A percentile compares a stretch with the other conserved stretches of the same genome.
phyloP scores from a whole-genome alignment of 805 yeast species.

The Millerago galiae region DNA sequence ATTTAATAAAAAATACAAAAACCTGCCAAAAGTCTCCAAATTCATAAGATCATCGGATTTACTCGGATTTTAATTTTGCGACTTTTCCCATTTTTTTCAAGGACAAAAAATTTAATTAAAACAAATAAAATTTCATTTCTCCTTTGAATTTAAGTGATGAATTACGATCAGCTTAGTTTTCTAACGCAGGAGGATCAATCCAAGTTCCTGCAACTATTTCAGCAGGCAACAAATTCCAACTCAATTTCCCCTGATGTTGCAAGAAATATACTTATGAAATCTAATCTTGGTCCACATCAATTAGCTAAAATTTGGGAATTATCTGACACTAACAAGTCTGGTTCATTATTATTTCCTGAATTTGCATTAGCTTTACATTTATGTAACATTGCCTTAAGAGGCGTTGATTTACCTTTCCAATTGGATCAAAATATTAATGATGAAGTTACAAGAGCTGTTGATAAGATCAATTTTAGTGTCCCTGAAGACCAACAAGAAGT shows the following conservation, averaged over 20 bases:
- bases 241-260: constrained; percentile 68
- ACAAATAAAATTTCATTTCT: background rate
- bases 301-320: constrained; percentile 87
- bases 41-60: background rate
- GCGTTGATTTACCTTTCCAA: constrained; percentile 66
- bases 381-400: constrained; percentile 70
- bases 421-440: constrained; percentile 68
- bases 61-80: background rate
- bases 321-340: constrained; percentile 81
- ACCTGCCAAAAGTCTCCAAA: too few relatives aligned
- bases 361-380: constrained; percentile 88
- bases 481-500: constrained; percentile 38
- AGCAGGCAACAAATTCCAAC: constrained; percentile 60
- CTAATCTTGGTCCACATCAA: constrained; percentile 66
- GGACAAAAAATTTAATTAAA: background rate
- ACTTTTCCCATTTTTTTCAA: background rate
- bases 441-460: constrained; percentile 83
- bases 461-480: constrained; percentile 72
- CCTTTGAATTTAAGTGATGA: background rate
- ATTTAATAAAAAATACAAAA: too few relatives aligned
- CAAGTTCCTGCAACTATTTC: constrained; percentile 75
- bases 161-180: constrained; percentile 31
- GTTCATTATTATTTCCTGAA: constrained; percentile 84
- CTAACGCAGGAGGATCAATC: constrained; percentile 79
- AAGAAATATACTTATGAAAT: constrained; percentile 69